Conservation (phyloP, 768 basidiomycete genomes). For the Coprinellus micaceus region DNA sequence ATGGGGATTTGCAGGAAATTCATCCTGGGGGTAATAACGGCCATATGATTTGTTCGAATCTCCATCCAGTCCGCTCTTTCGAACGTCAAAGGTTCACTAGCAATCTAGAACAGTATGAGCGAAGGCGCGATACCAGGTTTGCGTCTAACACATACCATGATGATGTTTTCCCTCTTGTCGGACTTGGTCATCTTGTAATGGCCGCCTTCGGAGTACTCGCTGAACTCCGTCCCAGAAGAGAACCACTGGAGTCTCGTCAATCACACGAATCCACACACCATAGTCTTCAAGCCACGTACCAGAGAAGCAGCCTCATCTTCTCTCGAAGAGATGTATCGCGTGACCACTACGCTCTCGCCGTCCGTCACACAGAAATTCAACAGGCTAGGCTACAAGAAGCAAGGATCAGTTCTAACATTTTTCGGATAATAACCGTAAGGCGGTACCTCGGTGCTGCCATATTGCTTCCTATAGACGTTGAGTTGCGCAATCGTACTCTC, state of each 20-base stretch:
- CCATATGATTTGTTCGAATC: constrained; percentile 94
- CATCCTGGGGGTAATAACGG: constrained; percentile 93
- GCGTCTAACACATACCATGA: constrained; percentile 52
- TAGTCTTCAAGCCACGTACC: constrained; percentile 35
- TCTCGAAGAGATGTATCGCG: constrained; percentile 90
- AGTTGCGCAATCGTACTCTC: constrained; percentile 78
- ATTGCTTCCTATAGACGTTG: constrained; percentile 72
- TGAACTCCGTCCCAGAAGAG: constrained; percentile 92
- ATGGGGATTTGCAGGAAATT: constrained; percentile 94
- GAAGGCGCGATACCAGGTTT: not conserved
- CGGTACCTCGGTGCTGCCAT: constrained; percentile 65
- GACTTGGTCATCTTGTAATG: constrained; percentile 95
- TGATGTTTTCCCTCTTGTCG: constrained; percentile 94
- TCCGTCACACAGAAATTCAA: constrained; percentile 98
- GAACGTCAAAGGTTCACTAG: constrained; percentile 93
- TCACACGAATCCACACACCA: not conserved
- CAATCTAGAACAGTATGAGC: constrained; percentile 46
- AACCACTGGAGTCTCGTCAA: constrained; percentile 60
- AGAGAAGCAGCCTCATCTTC: constrained; percentile 91
- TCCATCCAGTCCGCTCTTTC: constrained; percentile 99
- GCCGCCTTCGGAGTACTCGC: constrained; percentile 83
- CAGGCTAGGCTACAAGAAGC: constrained; percentile 63
- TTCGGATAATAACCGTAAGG: constrained; percentile 2
- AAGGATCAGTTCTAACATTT: not conserved
- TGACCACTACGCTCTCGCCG: constrained; percentile 89